These are phyloP conservation scores for Marchantia polymorpha DNA, from an alignment of 225 moss, liverwort and hornwort genomes.

Conservation along the genomic window DNA sequence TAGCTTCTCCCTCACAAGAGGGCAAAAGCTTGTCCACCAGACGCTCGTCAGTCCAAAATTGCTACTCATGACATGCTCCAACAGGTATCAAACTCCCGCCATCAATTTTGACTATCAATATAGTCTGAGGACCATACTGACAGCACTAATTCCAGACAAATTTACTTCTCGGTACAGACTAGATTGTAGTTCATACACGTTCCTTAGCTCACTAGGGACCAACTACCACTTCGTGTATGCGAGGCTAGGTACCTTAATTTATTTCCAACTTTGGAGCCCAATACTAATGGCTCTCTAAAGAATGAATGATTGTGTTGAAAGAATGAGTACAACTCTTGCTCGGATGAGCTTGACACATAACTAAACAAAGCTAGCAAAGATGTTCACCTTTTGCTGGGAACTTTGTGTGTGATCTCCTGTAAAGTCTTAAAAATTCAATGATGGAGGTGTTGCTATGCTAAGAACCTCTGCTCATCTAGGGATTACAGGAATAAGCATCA, in stretches of 20 bases:
- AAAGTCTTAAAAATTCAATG: neutral
- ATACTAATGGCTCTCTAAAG: slow-evolving; percentile 12
- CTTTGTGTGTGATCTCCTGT: neutral
- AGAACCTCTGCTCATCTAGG: neutral
- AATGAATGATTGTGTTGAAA: slow-evolving; percentile 22
- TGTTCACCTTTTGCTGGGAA: slow-evolving; percentile 12
- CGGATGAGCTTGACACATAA: slow-evolving; percentile 5
- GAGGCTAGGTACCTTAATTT: slow-evolving; percentile 11
- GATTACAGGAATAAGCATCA: neutral
- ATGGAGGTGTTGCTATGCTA: neutral
- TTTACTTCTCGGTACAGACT: neutral
- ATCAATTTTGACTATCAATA: neutral
- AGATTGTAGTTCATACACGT: neutral
- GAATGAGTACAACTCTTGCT: slow-evolving; percentile 22
- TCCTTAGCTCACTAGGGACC: neutral
- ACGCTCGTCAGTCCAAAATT: neutral
- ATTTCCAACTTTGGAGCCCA: slow-evolving; percentile 23
- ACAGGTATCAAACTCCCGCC: neutral
- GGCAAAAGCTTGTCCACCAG: neutral
- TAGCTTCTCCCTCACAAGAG: neutral
- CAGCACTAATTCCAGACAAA: neutral
- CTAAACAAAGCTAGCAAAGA: slow-evolving; percentile 2
- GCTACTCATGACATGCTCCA: neutral
- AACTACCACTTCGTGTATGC: neutral
- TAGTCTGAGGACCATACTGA: neutral